phyloP scores from a whole-genome alignment of 768 basidiomycete genomes.

The Leccinum fibrillosum region DNA sequence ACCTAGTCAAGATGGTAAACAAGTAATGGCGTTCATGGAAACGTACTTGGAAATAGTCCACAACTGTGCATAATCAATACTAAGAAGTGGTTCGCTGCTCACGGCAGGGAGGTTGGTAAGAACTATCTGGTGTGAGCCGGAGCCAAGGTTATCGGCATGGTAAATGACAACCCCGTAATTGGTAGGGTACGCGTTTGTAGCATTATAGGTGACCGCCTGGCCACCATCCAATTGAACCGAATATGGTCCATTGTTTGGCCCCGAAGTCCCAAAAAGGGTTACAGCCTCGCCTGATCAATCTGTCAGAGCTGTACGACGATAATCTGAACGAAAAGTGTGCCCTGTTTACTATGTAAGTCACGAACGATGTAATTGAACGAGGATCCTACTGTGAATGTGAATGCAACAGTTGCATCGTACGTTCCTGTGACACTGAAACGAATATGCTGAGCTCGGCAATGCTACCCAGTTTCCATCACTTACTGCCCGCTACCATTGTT shows the following conservation, averaged over 20 bases:
- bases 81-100: constrained; percentile 16
- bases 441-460: neutral
- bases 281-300: constrained; percentile 37
- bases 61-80: constrained; percentile 34
- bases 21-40: neutral
- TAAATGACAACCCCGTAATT: constrained; percentile 32
- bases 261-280: constrained; percentile 42
- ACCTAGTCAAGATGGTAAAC: neutral
- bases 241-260: constrained; percentile 35
- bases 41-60: constrained; percentile 20
- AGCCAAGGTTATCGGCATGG: constrained; percentile 37
- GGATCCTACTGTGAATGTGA: constrained; percentile 39
- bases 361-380: neutral
- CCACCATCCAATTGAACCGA: constrained; percentile 36
- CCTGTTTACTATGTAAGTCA: constrained; percentile 17
- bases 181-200: constrained; percentile 14
- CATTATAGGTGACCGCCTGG: constrained; percentile 16
- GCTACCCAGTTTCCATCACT: constrained; percentile 2
- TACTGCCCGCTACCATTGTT: constrained; percentile 43
- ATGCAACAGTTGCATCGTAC: constrained; percentile 33
- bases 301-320: neutral
- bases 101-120: constrained; percentile 31
- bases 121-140: constrained; percentile 35
- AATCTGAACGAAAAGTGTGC: constrained; percentile 7
- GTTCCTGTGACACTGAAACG: constrained; percentile 33